Evolutionary conservation across 1,284 basidiomycete species (phyloP), one percentile per base, ranked within the genome.

Genomic region (Ceratobasidium sp.): DNA sequence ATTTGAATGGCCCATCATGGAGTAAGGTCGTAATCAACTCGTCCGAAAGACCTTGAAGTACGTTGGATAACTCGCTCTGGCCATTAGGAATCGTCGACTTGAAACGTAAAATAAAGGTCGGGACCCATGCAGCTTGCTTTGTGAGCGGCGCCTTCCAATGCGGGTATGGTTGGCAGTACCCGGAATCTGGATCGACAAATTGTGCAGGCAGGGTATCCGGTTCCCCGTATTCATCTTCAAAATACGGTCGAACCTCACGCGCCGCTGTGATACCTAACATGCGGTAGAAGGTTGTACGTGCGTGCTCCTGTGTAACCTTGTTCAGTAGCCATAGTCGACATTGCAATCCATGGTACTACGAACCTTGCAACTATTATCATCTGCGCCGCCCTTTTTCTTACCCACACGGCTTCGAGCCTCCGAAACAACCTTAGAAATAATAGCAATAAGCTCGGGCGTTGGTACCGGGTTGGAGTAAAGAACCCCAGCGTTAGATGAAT

Each of bases 1-100:
- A 35, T 32, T 57, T 57, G 13, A 63, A 63, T 3, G 61, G 61
- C 4, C 61, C 61, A 49, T 63, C 61, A 16, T 63, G 7, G 14
- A 63, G 46, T 11, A 63, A 43, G 14, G 9, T 49, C 2, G 47
- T 21, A 9, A 63, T 49, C n/a, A 47, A n/a, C 28, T 63, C 46
- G 44, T 49, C 61, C 2, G 44, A 16, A 1, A 49, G 46, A 18
- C 26, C 47, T 2, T 13, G 43, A 14, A 63, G 61, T 2, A 46
- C 4, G 3, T 1, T 49, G 6, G 61, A 63, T 18, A 49, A 18
- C 8, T 46, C 61, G 28, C 44, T 47, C 14, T 35, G 11, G 18
- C 47, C 44, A 9, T 49, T 63, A 1, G 61, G 61, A 18, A 63
- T 32, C 30, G 61, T 47, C 16, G 46, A 28, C 23, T n/a, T 18